Percentiles rank a stretch among this genome's conserved stretches.
These are phyloP conservation scores for Lipomyces kockii DNA, from an alignment of 805 yeast genomes.

Conservation along the genomic window DNA sequence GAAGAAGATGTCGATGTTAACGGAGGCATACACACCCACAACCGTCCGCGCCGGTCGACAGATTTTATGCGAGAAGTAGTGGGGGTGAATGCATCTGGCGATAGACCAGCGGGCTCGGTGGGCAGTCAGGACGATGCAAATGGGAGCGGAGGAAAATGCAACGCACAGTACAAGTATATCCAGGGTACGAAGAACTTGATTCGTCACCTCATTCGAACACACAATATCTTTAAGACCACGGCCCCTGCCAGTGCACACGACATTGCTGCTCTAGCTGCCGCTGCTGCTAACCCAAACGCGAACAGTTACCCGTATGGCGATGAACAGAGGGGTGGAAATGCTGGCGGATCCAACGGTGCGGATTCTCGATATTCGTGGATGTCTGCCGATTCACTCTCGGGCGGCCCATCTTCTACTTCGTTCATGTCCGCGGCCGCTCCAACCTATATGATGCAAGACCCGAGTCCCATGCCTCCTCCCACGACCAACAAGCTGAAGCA, in stretches of 20 bases:
- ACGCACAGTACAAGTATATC: conserved; percentile 34
- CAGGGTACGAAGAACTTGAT: conserved; percentile 37
- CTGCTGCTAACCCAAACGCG: conserved; percentile 6
- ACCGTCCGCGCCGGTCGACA: conserved; percentile 3
- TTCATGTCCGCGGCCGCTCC: conserved; percentile 23
- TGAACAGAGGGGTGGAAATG: conserved; percentile 16
- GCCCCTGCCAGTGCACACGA: conserved; percentile 17
- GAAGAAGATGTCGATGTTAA: conserved; percentile 20
- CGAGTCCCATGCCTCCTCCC: conserved; percentile 8
- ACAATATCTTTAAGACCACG: conserved; percentile 33
- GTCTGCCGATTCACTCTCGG: conserved; percentile 24
- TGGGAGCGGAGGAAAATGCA: conserved; percentile 17
- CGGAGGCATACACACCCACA: background rate
- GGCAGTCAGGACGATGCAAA: conserved; percentile 1
- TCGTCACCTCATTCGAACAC: conserved; percentile 33
- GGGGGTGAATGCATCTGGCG: conserved; percentile 6
- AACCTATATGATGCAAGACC: conserved; percentile 7
- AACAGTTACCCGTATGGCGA: conserved; percentile 17
- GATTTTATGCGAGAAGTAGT: conserved; percentile 17
- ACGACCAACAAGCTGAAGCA: conserved; percentile 26
- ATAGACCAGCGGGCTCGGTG: conserved; percentile 3
- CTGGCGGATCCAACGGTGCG: background rate
- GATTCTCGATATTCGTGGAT: conserved; percentile 34
- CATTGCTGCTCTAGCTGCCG: conserved; percentile 12
- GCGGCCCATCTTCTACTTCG: conserved; percentile 3